Base-by-base conservation (phyloP, 768 basidiomycete genomes). In the Inosperma sp. region DNA sequence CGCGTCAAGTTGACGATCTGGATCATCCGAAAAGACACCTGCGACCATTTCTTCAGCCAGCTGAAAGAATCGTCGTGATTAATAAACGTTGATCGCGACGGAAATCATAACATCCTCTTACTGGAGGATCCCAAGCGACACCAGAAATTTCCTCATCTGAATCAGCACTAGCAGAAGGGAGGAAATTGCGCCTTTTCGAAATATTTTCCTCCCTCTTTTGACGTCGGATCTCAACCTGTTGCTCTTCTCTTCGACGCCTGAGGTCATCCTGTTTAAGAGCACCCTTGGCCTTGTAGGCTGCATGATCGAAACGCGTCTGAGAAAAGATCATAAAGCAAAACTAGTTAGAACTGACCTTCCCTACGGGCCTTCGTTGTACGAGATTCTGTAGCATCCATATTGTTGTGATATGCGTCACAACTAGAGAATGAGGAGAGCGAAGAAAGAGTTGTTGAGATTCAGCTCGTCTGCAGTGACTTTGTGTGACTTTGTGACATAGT, bases 131-230 rank as follows among this genome's bases (percentile, higher is more conserved):
- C 87, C 88, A 91, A 52, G 66, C 75, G 61, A 79, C 80, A 59
- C 74, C 67, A 54, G 78, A 71, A 61, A 83, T 77, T 65, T 95
- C 93, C 56, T 97, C 95, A 80, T 97, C 95, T 47, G 93, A 96
- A 65, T 97, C 95, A 53, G 71, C 75, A 51, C 77, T 74, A 41
- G 80, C 70, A 22, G 81, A 77, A 29, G 92, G 84, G 51, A 93
- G 78, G 65, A 95, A 90, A 70, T 97, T 97, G 56, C 96, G 79
- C 68, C 96, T 81, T 78, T 99, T 99, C 53, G 94, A 90, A 55
- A 98, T 94, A 68, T 93, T 94, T 71, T 99, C 96, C 68, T 99
- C 96, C 60, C 96, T 80, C 75, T 98, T 98, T 75, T 95, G 92
- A 65, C 93, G 82, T 66, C 96, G 81, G 77, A 99, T 97, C 78